Evolutionary conservation across 345 rosid species (phyloP), one percentile per base, ranked within the genome.

Genomic region (Pseudoturritis turrita): DNA sequence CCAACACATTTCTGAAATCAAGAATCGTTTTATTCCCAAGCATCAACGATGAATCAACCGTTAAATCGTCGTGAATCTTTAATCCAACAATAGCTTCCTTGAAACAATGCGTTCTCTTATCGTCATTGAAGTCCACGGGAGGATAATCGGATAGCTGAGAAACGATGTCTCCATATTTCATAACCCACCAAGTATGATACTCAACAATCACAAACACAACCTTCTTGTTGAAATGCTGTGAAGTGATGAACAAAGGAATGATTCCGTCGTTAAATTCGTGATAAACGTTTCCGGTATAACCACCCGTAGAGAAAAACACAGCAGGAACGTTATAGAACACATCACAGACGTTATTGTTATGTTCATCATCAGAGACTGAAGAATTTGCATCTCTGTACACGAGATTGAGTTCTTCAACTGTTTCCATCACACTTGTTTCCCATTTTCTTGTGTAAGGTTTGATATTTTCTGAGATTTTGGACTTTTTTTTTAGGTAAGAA

Each of bases 231-330:
- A 87, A 78, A 70, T 89, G 91, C 35, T 83, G 96, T 3, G 91
- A 89, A 15, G 97, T 91, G 52, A 91, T 83, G 68, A 72, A 91
- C 77, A 91, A 56, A 23, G 96, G 97, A 41, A 91, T 66, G 63
- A 91, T 83, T 43, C 93, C 93, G 18, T 91, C 96, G 71, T 87
- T 89, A 73, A 91, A 89, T 70, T 91, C 97, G 47, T 91, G 93
- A 47, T 86, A 89, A 25, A 87, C 78, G 26, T 91, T 91, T 19
- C 97, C 97, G 0, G 97, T 89, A 26, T 87, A 91, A 6, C 97
- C 97, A 6, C 93, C 90, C 0, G 96, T 89, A 0, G 93, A 89
- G 80, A 89, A 91, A 74, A 91, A 69, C 73, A 89, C 86, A 0
- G 90, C 93, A 0, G 96, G 87, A 5, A 85, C 88, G 61, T 83